Evolutionary conservation across 352 stramenopile species (phyloP).

Genomic region (Phytophthora melonis): DNA sequence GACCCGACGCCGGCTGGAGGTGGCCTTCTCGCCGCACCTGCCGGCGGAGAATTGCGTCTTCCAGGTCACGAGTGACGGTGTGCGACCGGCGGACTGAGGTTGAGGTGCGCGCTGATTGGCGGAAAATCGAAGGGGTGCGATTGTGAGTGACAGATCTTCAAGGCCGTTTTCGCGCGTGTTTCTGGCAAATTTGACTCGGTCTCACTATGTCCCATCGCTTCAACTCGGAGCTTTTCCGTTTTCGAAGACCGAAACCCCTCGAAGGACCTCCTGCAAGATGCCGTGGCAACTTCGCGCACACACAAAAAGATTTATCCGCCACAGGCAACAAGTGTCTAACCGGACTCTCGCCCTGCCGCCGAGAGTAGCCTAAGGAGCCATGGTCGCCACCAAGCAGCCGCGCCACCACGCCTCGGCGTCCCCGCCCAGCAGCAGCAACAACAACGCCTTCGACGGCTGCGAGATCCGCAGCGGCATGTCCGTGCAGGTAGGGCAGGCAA

Average conservation of each 20-base stretch:
- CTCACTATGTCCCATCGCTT: slow-evolving; percentile 25
- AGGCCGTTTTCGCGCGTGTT: slow-evolving; percentile 11
- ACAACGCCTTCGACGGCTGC: slow-evolving; percentile 40
- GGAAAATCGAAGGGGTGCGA: slow-evolving; percentile 30
- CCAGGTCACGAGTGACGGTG: slow-evolving; percentile 64
- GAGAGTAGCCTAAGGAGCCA: slow-evolving; percentile 28
- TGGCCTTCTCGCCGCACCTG: slow-evolving; percentile 70
- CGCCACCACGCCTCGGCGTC: slow-evolving; percentile 24
- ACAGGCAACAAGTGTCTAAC: neutral
- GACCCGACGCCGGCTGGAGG: slow-evolving; percentile 45
- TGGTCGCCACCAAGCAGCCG: slow-evolving; percentile 54
- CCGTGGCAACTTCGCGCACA: slow-evolving; percentile 15
- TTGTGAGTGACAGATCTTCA: slow-evolving; percentile 12
- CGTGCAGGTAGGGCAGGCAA: slow-evolving; percentile 52
- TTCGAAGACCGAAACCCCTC: neutral
- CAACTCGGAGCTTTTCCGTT: slow-evolving; percentile 22
- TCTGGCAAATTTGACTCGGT: slow-evolving; percentile 28
- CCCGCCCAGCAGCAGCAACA: slow-evolving; percentile 27
- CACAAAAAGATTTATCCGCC: slow-evolving; percentile 6
- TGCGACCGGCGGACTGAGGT: slow-evolving; percentile 39
- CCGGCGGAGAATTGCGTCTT: slow-evolving; percentile 50
- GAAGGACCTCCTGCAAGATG: neutral
- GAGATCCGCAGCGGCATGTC: slow-evolving; percentile 89
- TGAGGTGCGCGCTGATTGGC: slow-evolving; percentile 28
- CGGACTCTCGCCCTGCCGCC: slow-evolving; percentile 3